Conservation (phyloP, 352 stramenopile genomes). For the Pythium graminicola region DNA sequence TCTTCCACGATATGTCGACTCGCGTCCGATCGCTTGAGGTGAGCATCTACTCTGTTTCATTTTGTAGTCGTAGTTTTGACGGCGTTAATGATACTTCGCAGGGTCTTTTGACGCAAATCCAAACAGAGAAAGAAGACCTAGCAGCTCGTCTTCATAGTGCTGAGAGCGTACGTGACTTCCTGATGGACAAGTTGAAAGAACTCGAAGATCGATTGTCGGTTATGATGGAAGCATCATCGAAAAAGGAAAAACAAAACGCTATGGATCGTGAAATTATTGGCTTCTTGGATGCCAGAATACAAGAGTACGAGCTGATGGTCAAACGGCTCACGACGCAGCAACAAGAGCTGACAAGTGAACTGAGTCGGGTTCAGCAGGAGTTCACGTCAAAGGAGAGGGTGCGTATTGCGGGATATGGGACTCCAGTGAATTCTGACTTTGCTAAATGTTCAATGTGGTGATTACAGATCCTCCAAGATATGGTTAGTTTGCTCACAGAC, state of each 20-base stretch:
- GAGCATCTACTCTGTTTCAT: not conserved
- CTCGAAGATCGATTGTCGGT: slow-evolving; percentile 54
- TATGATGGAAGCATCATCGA: slow-evolving; percentile 42
- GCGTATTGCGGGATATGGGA: too few relatives aligned
- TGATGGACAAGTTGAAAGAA: slow-evolving; percentile 82
- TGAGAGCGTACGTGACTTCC: slow-evolving; percentile 74
- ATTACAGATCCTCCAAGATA: slow-evolving; percentile 70
- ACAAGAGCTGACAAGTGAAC: slow-evolving; percentile 37
- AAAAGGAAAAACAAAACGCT: slow-evolving; percentile 60
- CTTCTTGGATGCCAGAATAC: slow-evolving; percentile 69
- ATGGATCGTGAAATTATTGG: slow-evolving; percentile 81
- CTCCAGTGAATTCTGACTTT: not conserved
- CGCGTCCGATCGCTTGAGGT: slow-evolving; percentile 71
- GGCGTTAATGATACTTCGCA: slow-evolving; percentile 12
- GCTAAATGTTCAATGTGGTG: not conserved
- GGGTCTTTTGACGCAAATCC: slow-evolving; percentile 50
- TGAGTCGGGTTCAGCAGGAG: slow-evolving; percentile 46
- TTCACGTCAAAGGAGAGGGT: slow-evolving; percentile 54
- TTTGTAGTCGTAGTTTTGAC: not conserved
- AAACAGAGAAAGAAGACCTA: slow-evolving; percentile 77
- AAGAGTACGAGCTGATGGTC: slow-evolving; percentile 63
- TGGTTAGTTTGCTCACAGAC: slow-evolving; percentile 61
- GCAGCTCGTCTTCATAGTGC: slow-evolving; percentile 58
- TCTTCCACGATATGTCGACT: slow-evolving; percentile 79
- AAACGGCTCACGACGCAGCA: slow-evolving; percentile 52